Percentiles rank a stretch among this genome's conserved stretches.
Evolutionary conservation across 768 basidiomycete genomes (phyloP).

Genomic region (Boletus sp.): DNA sequence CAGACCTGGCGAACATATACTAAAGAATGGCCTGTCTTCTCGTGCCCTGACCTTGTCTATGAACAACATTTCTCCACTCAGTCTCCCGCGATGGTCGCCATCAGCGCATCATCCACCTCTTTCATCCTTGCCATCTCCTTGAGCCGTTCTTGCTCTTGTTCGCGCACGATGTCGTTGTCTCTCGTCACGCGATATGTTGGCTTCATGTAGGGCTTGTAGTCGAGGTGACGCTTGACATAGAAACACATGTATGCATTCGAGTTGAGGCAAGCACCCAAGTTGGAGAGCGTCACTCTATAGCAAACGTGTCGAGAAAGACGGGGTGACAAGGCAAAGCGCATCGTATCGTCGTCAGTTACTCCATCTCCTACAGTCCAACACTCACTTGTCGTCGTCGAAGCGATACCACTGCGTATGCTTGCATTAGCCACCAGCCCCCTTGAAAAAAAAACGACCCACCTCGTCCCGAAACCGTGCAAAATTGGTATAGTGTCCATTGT

Average conservation of each 20-base stretch:
- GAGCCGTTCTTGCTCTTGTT: slow-evolving; percentile 53
- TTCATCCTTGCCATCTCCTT: slow-evolving; percentile 50
- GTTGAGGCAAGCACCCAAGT: slow-evolving; percentile 59
- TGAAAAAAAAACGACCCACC: slow-evolving; percentile 41
- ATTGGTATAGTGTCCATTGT: slow-evolving; percentile 93
- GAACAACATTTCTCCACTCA: slow-evolving; percentile 3
- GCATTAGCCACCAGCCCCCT: background rate
- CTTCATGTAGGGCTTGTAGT: slow-evolving; percentile 70
- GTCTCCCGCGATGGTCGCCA: slow-evolving; percentile 41
- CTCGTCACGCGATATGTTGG: slow-evolving; percentile 66
- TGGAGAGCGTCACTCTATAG: slow-evolving; percentile 66
- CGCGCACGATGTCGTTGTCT: slow-evolving; percentile 62
- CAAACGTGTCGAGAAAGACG: background rate
- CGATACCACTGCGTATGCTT: slow-evolving; percentile 70
- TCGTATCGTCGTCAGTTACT: background rate
- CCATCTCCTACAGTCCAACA: background rate
- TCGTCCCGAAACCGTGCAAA: slow-evolving; percentile 83
- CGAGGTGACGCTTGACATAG: slow-evolving; percentile 86
- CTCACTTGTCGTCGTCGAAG: slow-evolving; percentile 91
- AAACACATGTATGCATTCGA: slow-evolving; percentile 93
- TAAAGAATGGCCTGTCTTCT: background rate
- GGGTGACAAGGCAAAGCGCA: background rate
- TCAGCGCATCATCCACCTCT: slow-evolving; percentile 64
- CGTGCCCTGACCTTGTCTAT: background rate
- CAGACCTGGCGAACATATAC: slow-evolving; percentile 8